Conservation (phyloP, 352 stramenopile species). For the Pythium volutum region DNA sequence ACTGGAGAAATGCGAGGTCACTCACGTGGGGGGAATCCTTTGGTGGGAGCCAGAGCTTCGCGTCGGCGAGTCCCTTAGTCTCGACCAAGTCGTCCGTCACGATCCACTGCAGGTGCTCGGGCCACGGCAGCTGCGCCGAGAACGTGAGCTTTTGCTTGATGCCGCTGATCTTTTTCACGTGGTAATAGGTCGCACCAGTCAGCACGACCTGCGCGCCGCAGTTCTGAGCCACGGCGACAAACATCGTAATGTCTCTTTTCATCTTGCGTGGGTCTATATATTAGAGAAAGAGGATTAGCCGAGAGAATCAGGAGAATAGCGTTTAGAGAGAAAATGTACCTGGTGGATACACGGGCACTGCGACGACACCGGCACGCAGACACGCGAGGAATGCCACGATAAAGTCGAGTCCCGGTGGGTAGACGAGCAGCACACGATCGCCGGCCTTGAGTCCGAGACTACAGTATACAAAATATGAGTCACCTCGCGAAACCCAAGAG, state of each 20-base stretch:
- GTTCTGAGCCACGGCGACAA: conserved; percentile 91
- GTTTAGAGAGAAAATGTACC: conserved; percentile 15
- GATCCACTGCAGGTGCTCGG: conserved; percentile 87
- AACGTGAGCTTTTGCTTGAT: conserved; percentile 85
- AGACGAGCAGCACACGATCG: conserved; percentile 94
- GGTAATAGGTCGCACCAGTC: conserved; percentile 92
- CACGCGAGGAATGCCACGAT: conserved; percentile 97
- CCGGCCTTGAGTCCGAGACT: conserved; percentile 63
- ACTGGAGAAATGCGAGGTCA: conserved; percentile 98
- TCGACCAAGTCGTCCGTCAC: conserved; percentile 76
- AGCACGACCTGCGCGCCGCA: conserved; percentile 91
- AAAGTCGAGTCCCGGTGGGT: conserved; percentile 97
- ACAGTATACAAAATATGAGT: not conserved
- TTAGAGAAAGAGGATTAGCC: not conserved
- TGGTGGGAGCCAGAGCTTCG: conserved; percentile 35
- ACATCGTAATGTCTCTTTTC: conserved; percentile 96
- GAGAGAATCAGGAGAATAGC: not conserved
- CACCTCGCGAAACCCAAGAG: too few species aligned
- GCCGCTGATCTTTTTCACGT: conserved; percentile 90
- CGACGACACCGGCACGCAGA: conserved; percentile 90
- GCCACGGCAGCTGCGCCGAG: conserved; percentile 64
- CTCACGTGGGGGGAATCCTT: conserved; percentile 38
- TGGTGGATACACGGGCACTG: conserved; percentile 89
- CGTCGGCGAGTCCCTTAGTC: conserved; percentile 35
- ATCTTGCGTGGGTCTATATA: conserved; percentile 90